These are phyloP conservation scores for Rubia peregrina DNA, from an alignment of 305 asterid species.

Conservation along the genomic window DNA sequence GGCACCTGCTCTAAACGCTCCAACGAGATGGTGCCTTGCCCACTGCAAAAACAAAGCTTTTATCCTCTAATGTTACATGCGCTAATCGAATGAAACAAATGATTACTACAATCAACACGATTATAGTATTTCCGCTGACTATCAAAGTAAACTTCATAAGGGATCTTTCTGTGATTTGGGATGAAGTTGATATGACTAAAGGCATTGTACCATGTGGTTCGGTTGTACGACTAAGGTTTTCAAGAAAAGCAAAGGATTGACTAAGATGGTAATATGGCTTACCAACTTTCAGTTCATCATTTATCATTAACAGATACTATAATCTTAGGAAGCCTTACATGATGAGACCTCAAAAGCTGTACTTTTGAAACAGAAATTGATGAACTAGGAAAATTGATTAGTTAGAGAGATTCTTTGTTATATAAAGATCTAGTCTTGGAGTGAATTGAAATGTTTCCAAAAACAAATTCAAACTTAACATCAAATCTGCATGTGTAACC, in stretches of 20 bases:
- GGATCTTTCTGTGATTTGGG: not conserved
- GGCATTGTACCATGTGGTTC: not conserved
- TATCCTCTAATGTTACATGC: not conserved
- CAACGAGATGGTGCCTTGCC: constrained; percentile 81
- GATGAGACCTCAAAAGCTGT: not conserved
- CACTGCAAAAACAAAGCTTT: constrained; percentile 37
- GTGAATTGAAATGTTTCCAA: no score
- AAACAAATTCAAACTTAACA: no score
- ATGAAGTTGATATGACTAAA: not conserved
- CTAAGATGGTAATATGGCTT: not conserved
- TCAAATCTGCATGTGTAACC: no score
- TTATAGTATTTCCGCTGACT: not conserved
- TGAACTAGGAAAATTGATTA: constrained; percentile 11
- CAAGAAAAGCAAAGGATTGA: not conserved
- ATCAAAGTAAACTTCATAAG: not conserved
- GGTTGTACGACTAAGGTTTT: not conserved
- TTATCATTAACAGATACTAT: not conserved
- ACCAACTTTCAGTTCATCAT: not conserved
- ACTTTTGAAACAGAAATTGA: not conserved
- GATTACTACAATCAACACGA: not conserved
- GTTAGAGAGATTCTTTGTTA: no score
- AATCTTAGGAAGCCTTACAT: not conserved
- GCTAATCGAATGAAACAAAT: not conserved
- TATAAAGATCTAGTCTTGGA: no score
- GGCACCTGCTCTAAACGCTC: constrained; percentile 82